These are phyloP conservation scores for Dactylellina haptotyla DNA, from an alignment of 2,329 filamentous ascomycete species.

Conservation along the genomic window DNA sequence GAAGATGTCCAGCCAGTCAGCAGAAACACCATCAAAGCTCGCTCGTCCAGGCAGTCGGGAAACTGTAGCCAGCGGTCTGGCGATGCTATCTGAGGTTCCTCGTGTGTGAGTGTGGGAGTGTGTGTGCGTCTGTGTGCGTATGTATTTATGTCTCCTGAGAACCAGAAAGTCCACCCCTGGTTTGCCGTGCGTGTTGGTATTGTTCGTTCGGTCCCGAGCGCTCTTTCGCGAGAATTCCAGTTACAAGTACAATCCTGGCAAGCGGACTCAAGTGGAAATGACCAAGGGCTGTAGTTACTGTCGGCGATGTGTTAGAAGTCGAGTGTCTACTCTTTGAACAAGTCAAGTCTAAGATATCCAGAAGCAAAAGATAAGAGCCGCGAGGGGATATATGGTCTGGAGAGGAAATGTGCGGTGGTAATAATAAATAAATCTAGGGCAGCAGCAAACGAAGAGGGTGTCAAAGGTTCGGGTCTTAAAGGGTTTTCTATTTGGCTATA, in stretches of 20 bases:
- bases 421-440: neutral
- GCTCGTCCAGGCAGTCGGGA: constrained; percentile 15
- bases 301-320: neutral
- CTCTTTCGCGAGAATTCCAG: constrained; percentile 46
- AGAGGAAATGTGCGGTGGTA: constrained; percentile 14
- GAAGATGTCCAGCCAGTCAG: constrained; percentile 29
- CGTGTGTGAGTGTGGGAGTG: no score
- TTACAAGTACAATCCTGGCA: neutral
- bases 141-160: no score
- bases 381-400: neutral
- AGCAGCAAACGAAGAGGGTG: constrained; percentile 6
- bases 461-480: constrained; percentile 30
- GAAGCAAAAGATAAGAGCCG: neutral
- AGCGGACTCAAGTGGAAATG: neutral
- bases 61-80: no score
- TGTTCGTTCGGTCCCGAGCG: constrained; percentile 11
- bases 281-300: neutral
- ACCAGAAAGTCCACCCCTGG: no score
- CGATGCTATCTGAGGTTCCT: no score
- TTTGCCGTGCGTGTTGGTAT: neutral
- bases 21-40: neutral
- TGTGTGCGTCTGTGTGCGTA: no score
- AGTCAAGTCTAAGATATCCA: neutral
- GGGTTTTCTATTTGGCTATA: constrained; percentile 31
- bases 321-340: neutral